Evolutionary conservation across 2,329 filamentous ascomycete species (phyloP), one percentile per base, ranked within the genome.

Genomic region (Orbilia ellipsospora): DNA sequence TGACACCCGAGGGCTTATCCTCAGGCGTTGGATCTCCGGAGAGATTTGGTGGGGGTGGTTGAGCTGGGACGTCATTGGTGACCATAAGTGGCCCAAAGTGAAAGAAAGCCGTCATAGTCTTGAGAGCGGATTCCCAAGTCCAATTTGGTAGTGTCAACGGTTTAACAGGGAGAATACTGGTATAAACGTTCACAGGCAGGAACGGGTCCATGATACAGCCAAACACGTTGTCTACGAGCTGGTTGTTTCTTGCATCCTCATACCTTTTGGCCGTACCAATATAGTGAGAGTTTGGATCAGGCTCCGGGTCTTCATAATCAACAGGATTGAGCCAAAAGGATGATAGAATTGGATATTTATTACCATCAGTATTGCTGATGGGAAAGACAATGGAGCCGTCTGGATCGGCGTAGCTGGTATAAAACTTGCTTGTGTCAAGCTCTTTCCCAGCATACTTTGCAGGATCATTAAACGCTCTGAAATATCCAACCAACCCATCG

Each of bases 401-500:
- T 18, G 13, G 13, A 6, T 36, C 31, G 31, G 44, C 6, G 44
- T 18, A n/a, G 16, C 44, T 18, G 13, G 44, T 18, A 48, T 15
- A 18, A 18, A 18, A 18, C 44, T 48, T 48, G 44, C 51, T 26
- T 65, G 59, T 42, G 77, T 72, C 4, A 81, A 70, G 23, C 80
- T 36, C 31, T 36, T 36, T 36, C 31, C 31, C 73, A 2, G 82
- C 63, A 15, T 79, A 70, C 12, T 78, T 66, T n/a, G 36, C 52
- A 15, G 42, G 7, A 36, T 16, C 16, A 23, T 23, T 26, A 36
- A 36, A 36, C 31, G 31, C 31, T 36, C 81, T 68, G 52, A 84
- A 85, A 73, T 83, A 84, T 0, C 82, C 82, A 0, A 84, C 80
- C 0, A 85, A 77, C 0, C 83, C 83, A 72, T 84, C 84, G 56